Conservation (phyloP, 176 grass and related monocot genomes). For the Ensete ventricosum region DNA sequence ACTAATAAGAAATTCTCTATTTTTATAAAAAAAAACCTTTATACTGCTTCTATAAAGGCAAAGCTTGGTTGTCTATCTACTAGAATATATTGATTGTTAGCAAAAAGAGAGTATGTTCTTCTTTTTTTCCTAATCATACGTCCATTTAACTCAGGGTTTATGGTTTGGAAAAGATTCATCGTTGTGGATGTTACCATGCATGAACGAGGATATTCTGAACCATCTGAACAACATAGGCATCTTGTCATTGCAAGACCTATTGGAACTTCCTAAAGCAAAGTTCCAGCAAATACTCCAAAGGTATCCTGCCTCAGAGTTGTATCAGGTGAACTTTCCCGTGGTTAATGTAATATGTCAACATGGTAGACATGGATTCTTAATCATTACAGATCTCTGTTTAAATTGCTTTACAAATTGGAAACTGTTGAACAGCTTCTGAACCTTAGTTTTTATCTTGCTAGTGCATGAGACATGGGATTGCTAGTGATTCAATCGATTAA, state of each 20-base stretch:
- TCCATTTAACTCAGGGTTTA: constrained; percentile 47
- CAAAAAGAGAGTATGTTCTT: background rate
- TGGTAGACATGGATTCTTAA: background rate
- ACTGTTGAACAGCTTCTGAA: background rate
- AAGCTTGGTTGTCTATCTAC: background rate
- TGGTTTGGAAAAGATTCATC: constrained; percentile 91
- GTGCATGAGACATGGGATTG: background rate
- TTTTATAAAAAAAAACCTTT: too few relatives aligned
- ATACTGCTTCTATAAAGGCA: too few relatives aligned
- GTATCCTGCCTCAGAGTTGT: constrained; percentile 44
- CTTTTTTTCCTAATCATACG: constrained; percentile 2
- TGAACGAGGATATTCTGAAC: constrained; percentile 60
- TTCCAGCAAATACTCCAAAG: constrained; percentile 52
- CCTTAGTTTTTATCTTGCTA: background rate
- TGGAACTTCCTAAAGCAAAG: constrained; percentile 55
- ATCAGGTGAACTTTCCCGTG: constrained; percentile 46
- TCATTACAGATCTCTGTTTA: background rate
- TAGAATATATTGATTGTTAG: background rate
- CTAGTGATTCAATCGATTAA: background rate
- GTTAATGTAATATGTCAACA: background rate
- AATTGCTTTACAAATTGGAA: background rate
- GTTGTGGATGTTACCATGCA: constrained; percentile 81
- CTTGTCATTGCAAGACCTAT: constrained; percentile 36
- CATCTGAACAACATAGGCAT: constrained; percentile 62
- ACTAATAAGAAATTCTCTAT: background rate